Evolutionary conservation across 805 yeast species (phyloP).

Genomic region (Saccharomycopsis sp.): DNA sequence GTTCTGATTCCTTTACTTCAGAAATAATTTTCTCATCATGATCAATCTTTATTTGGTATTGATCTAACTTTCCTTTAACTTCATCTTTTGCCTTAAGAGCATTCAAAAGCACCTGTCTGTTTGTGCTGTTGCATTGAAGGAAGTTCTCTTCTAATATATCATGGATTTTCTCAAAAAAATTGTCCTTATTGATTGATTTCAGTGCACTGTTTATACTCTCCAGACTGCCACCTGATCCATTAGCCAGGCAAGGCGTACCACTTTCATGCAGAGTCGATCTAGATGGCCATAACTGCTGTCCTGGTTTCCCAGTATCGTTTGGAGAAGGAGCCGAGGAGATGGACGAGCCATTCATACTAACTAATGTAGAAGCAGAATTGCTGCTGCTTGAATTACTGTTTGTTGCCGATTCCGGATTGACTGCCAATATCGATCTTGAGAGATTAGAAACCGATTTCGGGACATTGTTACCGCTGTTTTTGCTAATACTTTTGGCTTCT

Average conservation of each 20-base stretch:
- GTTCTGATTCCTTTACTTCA: neutral
- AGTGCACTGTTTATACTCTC: neutral
- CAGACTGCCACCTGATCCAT: neutral
- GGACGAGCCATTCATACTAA: neutral
- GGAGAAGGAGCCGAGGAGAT: neutral
- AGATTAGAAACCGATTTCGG: neutral
- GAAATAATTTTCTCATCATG: neutral
- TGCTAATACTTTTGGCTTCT: neutral
- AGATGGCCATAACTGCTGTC: neutral
- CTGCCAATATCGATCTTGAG: neutral
- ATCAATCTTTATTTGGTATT: neutral
- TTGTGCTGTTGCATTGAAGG: conserved; percentile 10
- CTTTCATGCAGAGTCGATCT: neutral
- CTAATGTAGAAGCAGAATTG: neutral
- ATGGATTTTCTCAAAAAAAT: neutral
- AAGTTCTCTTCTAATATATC: neutral
- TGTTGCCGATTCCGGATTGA: neutral
- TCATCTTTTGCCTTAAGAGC: conserved; percentile 1
- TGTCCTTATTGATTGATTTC: neutral
- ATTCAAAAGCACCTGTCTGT: conserved; percentile 15
- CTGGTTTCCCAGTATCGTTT: neutral
- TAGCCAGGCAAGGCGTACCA: neutral
- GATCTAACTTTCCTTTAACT: neutral
- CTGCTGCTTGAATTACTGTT: neutral
- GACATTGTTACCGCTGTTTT: neutral